Conservation (phyloP, 2,329 filamentous ascomycete genomes). For the Sporothrix phasma region DNA sequence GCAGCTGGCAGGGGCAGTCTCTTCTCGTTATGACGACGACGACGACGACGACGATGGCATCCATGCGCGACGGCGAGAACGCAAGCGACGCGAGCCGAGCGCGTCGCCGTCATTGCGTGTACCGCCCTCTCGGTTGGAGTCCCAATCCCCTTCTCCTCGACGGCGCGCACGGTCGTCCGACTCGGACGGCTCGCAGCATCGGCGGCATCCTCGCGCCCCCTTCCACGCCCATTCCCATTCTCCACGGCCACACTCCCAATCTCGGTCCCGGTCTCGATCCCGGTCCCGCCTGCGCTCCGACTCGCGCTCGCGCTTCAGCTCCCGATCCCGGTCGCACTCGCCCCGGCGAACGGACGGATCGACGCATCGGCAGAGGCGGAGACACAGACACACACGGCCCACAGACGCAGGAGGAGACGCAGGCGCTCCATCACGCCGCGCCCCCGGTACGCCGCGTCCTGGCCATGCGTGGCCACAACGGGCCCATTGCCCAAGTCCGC, state of each 20-base stretch:
- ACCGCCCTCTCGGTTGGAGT: background rate
- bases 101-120: background rate
- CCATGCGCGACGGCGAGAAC: background rate
- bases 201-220: background rate
- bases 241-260: background rate
- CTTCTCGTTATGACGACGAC: background rate
- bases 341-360: no score
- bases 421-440: slow-evolving; percentile 36
- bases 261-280: background rate
- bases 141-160: background rate
- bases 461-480: slow-evolving; percentile 65
- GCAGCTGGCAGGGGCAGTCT: slow-evolving; percentile 16
- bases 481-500: slow-evolving; percentile 71
- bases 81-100: background rate
- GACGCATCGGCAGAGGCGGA: no score
- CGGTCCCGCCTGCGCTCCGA: slow-evolving; percentile 20
- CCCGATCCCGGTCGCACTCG: slow-evolving; percentile 18
- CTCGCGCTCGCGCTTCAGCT: slow-evolving; percentile 25
- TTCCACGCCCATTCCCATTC: background rate
- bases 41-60: background rate
- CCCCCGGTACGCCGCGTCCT: slow-evolving; percentile 61
- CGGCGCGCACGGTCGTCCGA: background rate
- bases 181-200: background rate
- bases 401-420: slow-evolving; percentile 10
- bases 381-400: background rate